Evolutionary conservation across 2,329 filamentous ascomycete species (phyloP).

Genomic region (Fusarium devonianum): DNA sequence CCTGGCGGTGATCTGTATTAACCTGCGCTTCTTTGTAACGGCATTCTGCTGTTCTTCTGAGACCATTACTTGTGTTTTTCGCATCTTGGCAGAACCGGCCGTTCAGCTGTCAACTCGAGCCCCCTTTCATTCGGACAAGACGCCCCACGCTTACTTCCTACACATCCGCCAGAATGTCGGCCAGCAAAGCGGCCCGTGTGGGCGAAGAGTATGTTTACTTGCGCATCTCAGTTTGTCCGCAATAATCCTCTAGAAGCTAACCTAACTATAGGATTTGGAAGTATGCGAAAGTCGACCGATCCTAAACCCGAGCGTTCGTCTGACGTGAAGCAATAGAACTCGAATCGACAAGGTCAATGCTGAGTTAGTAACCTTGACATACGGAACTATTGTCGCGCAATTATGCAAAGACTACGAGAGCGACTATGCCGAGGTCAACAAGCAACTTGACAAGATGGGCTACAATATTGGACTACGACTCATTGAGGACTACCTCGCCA

Average conservation of each 20-base stretch:
- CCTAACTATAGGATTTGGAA: slow-evolving; percentile 81
- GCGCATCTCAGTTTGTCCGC: slow-evolving; percentile 7
- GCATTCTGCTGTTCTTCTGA: too few species aligned
- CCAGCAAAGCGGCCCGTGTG: slow-evolving; percentile 66
- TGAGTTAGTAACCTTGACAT: slow-evolving; percentile 95
- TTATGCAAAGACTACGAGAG: slow-evolving; percentile 95
- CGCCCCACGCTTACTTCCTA: slow-evolving; percentile 1
- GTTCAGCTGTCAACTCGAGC: neutral
- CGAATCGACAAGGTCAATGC: slow-evolving; percentile 98
- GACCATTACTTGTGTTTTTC: too few species aligned
- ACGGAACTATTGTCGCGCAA: slow-evolving; percentile 96
- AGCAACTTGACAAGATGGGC: slow-evolving; percentile 98
- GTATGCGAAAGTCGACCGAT: slow-evolving; percentile 62
- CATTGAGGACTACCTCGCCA: slow-evolving; percentile 97
- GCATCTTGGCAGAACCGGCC: neutral
- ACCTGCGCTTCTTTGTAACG: too few species aligned
- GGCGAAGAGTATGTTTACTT: slow-evolving; percentile 64
- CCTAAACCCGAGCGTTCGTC: slow-evolving; percentile 3
- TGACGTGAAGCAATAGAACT: slow-evolving; percentile 64
- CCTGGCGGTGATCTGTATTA: slow-evolving; percentile 13
- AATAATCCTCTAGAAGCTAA: slow-evolving; percentile 33
- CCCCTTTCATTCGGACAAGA: neutral
- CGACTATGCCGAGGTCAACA: slow-evolving; percentile 95
- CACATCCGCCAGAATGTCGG: slow-evolving; percentile 55
- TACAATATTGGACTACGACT: slow-evolving; percentile 97